Conservation (phyloP, 2,329 filamentous ascomycete species). For the Corinectria fuckeliana region DNA sequence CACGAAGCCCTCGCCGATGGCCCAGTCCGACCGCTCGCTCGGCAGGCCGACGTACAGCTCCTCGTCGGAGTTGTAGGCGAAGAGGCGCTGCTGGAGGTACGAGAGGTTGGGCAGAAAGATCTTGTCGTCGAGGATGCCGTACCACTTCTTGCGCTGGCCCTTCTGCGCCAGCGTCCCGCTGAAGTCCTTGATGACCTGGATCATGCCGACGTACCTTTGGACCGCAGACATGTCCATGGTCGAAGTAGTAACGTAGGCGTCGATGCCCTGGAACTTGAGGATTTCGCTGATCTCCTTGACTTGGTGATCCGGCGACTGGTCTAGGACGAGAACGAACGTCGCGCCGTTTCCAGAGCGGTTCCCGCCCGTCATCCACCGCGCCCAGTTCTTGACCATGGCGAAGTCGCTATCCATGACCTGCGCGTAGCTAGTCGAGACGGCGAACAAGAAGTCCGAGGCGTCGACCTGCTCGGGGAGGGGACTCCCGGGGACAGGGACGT, state of each 20-base stretch:
- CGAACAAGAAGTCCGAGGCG: conserved; percentile 51
- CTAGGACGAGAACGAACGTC: conserved; percentile 49
- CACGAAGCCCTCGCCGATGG: conserved; percentile 43
- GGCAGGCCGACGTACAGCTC: conserved; percentile 52
- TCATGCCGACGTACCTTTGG: conserved; percentile 48
- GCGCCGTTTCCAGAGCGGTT: conserved; percentile 51
- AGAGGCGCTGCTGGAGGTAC: conserved; percentile 47
- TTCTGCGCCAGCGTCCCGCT: conserved; percentile 43
- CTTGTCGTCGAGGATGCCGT: conserved; percentile 54
- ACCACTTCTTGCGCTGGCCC: conserved; percentile 49
- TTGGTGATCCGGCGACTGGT: conserved; percentile 46
- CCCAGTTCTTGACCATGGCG: conserved; percentile 51
- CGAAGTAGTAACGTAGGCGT: conserved; percentile 45
- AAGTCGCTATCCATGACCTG: conserved; percentile 48
- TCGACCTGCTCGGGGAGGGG: conserved; percentile 43
- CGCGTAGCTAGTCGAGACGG: conserved; percentile 51
- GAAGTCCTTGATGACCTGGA: conserved; percentile 43
- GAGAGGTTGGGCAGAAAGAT: conserved; percentile 54
- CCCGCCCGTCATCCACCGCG: conserved; percentile 54
- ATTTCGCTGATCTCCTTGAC: conserved; percentile 39
- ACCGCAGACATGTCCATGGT: conserved; percentile 42
- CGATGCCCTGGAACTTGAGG: conserved; percentile 47
- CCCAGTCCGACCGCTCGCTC: conserved; percentile 53
- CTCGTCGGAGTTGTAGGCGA: conserved; percentile 41
- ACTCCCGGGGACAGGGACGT: conserved; percentile 43